Evolutionary conservation across 2,329 filamentous ascomycete genomes (phyloP).

Genomic region (Ascocoryne sarcoides): DNA sequence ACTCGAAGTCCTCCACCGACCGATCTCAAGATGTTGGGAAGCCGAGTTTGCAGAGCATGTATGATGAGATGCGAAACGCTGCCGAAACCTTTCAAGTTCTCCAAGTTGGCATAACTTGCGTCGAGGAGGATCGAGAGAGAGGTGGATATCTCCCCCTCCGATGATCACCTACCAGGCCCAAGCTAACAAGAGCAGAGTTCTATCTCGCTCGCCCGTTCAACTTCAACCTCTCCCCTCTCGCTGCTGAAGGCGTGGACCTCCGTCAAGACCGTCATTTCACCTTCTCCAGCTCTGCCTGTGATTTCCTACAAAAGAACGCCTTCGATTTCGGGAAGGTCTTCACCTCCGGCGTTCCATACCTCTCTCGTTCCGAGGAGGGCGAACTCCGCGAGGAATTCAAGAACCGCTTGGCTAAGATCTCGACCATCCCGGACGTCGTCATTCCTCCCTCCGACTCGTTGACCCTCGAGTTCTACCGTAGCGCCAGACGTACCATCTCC

Average conservation of each 20-base stretch:
- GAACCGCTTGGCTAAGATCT: constrained; percentile 19
- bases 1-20: constrained; percentile 21
- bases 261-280: constrained; percentile 52
- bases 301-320: constrained; percentile 49
- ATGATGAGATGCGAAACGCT: constrained; percentile 49
- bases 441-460: constrained; percentile 16
- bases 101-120: constrained; percentile 58
- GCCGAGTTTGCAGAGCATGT: constrained; percentile 49
- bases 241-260: constrained; percentile 36
- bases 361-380: constrained; percentile 50
- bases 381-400: constrained; percentile 33
- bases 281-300: constrained; percentile 37
- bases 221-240: constrained; percentile 49
- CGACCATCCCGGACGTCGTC: constrained; percentile 20
- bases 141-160: constrained; percentile 27
- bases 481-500: constrained; percentile 18
- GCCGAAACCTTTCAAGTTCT: constrained; percentile 56
- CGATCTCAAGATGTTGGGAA: constrained; percentile 31
- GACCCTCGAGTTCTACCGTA: constrained; percentile 19
- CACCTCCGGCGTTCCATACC: constrained; percentile 48
- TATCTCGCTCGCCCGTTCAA: constrained; percentile 58
- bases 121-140: constrained; percentile 44
- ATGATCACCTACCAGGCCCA: not conserved
- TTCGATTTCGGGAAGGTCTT: constrained; percentile 52
- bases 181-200: constrained; percentile 27